Conservation (phyloP, 2,329 filamentous ascomycete species). For the Colletotrichum paranaense region DNA sequence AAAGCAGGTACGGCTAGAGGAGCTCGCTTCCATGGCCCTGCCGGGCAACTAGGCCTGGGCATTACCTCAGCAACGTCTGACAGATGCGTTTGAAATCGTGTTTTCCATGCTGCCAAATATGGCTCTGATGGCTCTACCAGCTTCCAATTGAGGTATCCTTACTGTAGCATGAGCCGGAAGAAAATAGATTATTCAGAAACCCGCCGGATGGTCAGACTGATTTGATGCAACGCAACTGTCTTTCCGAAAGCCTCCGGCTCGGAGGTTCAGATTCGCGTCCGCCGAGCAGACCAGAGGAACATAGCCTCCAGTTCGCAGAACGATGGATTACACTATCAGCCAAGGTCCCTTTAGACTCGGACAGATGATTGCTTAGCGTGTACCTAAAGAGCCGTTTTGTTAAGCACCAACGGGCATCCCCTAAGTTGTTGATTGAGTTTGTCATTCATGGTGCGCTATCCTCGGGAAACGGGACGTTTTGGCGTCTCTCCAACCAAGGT, state of each 20-base stretch:
- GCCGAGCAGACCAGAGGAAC: conserved; percentile 4
- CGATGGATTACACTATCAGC: conserved; percentile 14
- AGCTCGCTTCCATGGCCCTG: not conserved
- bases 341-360: conserved; percentile 19
- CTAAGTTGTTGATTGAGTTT: not conserved
- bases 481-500: not conserved
- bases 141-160: not conserved
- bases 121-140: not conserved
- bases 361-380: conserved; percentile 7
- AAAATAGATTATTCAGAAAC: not conserved
- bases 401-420: not conserved
- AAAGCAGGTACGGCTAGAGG: not conserved
- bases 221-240: conserved; percentile 13
- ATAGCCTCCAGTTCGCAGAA: conserved; percentile 7
- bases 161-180: conserved; percentile 13
- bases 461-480: conserved; percentile 10
- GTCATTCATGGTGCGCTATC: not conserved
- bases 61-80: conserved; percentile 34
- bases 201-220: conserved; percentile 10
- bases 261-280: conserved; percentile 22
- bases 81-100: conserved; percentile 29
- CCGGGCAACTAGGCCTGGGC: conserved; percentile 12
- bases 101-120: conserved; percentile 24
- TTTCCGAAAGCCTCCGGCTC: conserved; percentile 22
- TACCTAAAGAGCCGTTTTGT: not conserved